A percentile compares a stretch with the other conserved stretches of the same genome.
Conservation (phyloP, 208 protist genomes). For the Trypanosoma scelopori region DNA sequence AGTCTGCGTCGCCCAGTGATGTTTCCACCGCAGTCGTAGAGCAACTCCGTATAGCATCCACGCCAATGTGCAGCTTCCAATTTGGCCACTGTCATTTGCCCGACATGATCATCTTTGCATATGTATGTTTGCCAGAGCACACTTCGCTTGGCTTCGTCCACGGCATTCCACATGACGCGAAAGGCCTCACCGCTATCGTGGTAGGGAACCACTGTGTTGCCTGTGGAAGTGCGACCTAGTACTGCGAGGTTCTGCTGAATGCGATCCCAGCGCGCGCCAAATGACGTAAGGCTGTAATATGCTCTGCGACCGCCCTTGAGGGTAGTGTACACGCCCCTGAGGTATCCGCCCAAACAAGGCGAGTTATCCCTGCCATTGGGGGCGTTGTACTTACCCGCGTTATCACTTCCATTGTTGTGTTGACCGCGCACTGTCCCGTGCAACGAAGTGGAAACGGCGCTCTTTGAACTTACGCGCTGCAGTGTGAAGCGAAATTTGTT, state of each 20-base stretch:
- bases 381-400: neutral
- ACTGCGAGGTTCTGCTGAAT: conserved; percentile 56
- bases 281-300: conserved; percentile 40
- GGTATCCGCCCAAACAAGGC: neutral
- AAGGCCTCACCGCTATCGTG: conserved; percentile 82
- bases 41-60: conserved; percentile 75
- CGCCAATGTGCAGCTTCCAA: conserved; percentile 72
- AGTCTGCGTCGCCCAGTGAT: conserved; percentile 81
- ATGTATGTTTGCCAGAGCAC: conserved; percentile 94
- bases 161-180: conserved; percentile 79
- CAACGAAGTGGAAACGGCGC: neutral
- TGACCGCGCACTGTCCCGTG: neutral
- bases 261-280: conserved; percentile 76
- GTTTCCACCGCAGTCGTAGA: conserved; percentile 92
- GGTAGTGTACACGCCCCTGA: conserved; percentile 3
- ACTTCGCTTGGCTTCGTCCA: conserved; percentile 66
- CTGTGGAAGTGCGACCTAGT: conserved; percentile 60
- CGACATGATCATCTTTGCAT: conserved; percentile 89
- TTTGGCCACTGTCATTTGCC: conserved; percentile 60
- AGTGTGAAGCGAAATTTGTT: conserved; percentile 11
- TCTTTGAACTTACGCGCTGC: conserved; percentile 7
- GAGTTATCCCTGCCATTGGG: neutral
- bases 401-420: neutral
- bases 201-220: conserved; percentile 67
- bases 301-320: neutral